Conservation (phyloP, 495 filamentous ascomycete species). For the Glonium stellatum region DNA sequence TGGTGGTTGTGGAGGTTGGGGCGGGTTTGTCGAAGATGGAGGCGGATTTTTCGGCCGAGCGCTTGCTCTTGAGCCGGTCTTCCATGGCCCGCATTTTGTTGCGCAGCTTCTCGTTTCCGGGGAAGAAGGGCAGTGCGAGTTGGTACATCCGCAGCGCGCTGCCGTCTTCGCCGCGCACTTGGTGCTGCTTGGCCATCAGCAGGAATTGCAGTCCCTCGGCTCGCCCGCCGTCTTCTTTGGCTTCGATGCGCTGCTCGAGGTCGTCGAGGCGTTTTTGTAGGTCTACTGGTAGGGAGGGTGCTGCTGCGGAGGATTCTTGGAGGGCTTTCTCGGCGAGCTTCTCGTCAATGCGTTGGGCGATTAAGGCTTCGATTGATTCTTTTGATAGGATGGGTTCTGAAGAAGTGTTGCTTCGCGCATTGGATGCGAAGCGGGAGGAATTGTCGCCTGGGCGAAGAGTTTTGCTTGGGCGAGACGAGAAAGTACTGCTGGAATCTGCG, state of each 20-base stretch:
- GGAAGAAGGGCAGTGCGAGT: conserved; percentile 77
- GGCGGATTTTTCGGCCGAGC: conserved; percentile 23
- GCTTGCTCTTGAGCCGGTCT: conserved; percentile 49
- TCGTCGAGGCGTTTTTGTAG: conserved; percentile 74
- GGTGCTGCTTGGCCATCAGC: conserved; percentile 87
- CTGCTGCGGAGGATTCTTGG: conserved; percentile 31
- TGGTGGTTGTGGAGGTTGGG: conserved; percentile 17
- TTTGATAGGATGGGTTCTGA: conserved; percentile 50
- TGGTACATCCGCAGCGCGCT: conserved; percentile 82
- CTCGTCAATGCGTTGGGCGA: conserved; percentile 84
- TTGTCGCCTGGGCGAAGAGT: conserved; percentile 31
- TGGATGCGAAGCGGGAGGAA: conserved; percentile 15
- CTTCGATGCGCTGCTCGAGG: conserved; percentile 76
- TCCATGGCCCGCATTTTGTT: conserved; percentile 68
- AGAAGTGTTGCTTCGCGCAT: conserved; percentile 24
- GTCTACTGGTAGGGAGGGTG: conserved; percentile 60
- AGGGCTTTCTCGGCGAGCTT: conserved; percentile 66
- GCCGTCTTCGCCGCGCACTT: conserved; percentile 67
- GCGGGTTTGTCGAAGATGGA: conserved; percentile 10
- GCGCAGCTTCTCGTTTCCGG: conserved; percentile 71
- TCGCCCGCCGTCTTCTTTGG: conserved; percentile 59
- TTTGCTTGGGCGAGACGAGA: conserved; percentile 26
- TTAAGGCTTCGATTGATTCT: conserved; percentile 79
- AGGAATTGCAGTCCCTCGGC: conserved; percentile 72
- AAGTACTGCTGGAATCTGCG: conserved; percentile 12